Percentiles rank a stretch among this genome's conserved stretches.
Evolutionary conservation across 2,329 filamentous ascomycete genomes (phyloP).

Genomic region (Penicillium sclerotiorum): DNA sequence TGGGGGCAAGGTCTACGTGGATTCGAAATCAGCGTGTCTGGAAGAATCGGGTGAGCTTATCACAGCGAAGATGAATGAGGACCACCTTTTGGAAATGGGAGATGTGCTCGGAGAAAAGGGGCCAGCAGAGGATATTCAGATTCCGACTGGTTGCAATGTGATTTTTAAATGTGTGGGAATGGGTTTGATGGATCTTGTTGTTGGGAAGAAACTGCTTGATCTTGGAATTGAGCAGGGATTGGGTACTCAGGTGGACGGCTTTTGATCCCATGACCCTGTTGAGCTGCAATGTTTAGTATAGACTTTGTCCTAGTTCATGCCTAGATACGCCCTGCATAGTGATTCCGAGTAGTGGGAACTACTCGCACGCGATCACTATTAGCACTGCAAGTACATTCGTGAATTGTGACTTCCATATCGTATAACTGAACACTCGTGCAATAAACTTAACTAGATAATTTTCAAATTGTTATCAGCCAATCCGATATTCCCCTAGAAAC

Average conservation of each 20-base stretch:
- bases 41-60: conserved; percentile 53
- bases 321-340: no score
- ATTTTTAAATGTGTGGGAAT: conserved; percentile 57
- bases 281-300: not conserved
- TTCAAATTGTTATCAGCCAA: no score
- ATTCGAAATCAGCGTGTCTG: conserved; percentile 52
- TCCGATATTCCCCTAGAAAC: no score
- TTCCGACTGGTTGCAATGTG: conserved; percentile 41
- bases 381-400: no score
- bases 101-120: conserved; percentile 34
- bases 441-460: no score
- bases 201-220: conserved; percentile 46
- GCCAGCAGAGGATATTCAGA: conserved; percentile 22
- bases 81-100: conserved; percentile 48
- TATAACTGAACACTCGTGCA: no score
- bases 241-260: conserved; percentile 41
- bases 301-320: no score
- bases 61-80: conserved; percentile 38
- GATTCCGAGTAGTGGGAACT: no score
- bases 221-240: conserved; percentile 36
- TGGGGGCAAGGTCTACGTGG: conserved; percentile 69
- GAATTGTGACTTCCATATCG: no score
- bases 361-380: no score
- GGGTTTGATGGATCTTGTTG: conserved; percentile 54
- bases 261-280: conserved; percentile 28